phyloP scores from a whole-genome alignment of 805 yeast species.

The Yarrowia hollandica region DNA sequence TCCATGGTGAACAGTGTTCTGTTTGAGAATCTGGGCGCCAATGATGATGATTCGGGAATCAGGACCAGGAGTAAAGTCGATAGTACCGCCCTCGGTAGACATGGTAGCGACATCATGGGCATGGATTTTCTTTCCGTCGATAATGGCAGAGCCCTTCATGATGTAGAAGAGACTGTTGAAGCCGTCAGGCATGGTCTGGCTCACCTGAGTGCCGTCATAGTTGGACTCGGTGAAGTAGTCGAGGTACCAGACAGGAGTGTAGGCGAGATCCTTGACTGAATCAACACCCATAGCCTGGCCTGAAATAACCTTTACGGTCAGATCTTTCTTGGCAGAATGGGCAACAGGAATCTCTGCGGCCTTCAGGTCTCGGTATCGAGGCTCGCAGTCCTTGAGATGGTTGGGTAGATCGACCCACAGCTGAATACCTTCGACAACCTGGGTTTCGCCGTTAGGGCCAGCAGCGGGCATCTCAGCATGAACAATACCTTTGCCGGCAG shows the following conservation, averaged over 20 bases:
- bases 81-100: neutral
- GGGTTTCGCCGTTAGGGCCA: neutral
- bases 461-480: slow-evolving; percentile 76
- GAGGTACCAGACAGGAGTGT: slow-evolving; percentile 50
- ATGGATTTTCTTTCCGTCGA: neutral
- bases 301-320: slow-evolving; percentile 67
- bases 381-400: slow-evolving; percentile 59
- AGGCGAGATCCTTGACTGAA: slow-evolving; percentile 71
- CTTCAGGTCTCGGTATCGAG: slow-evolving; percentile 74
- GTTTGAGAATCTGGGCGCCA: slow-evolving; percentile 3
- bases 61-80: slow-evolving; percentile 6
- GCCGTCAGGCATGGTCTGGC: neutral
- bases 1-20: slow-evolving; percentile 72
- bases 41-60: neutral
- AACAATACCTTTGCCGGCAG: slow-evolving; percentile 83
- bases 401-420: slow-evolving; percentile 78
- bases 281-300: slow-evolving; percentile 75
- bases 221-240: slow-evolving; percentile 63
- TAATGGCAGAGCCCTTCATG: slow-evolving; percentile 6
- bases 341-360: slow-evolving; percentile 69
- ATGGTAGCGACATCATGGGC: slow-evolving; percentile 6
- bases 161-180: neutral
- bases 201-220: neutral
- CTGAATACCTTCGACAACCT: slow-evolving; percentile 8
- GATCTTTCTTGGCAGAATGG: slow-evolving; percentile 58